Evolutionary conservation across 1,139 yeast species (phyloP), one percentile per base, ranked within the genome.

Genomic region (Trichomonascaceae sp.): DNA sequence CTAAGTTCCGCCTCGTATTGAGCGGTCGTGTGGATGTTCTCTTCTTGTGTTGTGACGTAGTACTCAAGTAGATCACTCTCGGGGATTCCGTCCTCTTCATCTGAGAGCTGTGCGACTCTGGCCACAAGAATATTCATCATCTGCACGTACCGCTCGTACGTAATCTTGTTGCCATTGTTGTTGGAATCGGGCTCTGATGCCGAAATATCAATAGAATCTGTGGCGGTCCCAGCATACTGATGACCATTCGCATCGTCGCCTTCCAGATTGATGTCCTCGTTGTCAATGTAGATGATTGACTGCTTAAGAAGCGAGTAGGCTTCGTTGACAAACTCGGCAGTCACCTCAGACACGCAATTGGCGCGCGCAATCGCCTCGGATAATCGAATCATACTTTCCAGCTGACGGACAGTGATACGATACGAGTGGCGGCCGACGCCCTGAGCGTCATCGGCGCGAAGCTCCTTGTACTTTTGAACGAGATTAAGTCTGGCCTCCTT

Each of bases 361-460:
- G 98, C 96, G 46, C 95, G 71, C 1, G 98, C 98, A 59, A 89
- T 89, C 1, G 96, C 98, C 57, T 89, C 99, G 6, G 92, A 76
- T 42, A 89, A 67, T 54, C 99, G 72, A 43, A 89, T 78, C 85
- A 89, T 74, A 18, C 64, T 81, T 59, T 89, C 99, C 48, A 89
- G 67, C 56, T 89, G 99, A 64, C 99, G 78, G 26, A 92, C 98
- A 1, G 98, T 89, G 47, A 89, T 89, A 57, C 98, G 69, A 57
- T 89, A 89, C 37, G 94, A 79, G 39, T 62, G 60, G 49, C 92
- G 69, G 8, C 93, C 93, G 41, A 79, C 65, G 1, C 95, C 96
- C 56, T 82, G 93, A 1, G 96, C 85, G 56, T 89, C 98, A 52
- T 84, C 93, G 30, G 73, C 73, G 57, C 99, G 71, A 43, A 92